phyloP scores from a whole-genome alignment of 805 yeast genomes.

The Ogataea saltuana region DNA sequence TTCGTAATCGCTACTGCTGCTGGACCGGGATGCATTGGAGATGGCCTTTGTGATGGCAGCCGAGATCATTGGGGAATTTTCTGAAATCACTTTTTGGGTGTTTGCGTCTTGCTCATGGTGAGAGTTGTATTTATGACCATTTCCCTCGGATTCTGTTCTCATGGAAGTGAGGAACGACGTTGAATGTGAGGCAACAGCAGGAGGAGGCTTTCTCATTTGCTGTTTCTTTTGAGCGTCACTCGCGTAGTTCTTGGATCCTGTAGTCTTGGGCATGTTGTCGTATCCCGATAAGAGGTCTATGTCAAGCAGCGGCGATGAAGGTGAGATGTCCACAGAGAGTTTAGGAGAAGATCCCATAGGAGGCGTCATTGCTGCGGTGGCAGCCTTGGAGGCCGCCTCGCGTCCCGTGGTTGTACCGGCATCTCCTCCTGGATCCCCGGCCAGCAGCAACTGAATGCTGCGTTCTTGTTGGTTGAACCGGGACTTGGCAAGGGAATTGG shows the following conservation, averaged over 20 bases:
- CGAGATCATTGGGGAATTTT: constrained; percentile 34
- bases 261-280: neutral
- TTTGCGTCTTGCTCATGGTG: constrained; percentile 12
- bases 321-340: constrained; percentile 19
- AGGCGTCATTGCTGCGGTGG: constrained; percentile 27
- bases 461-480: constrained; percentile 51
- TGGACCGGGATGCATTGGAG: constrained; percentile 17
- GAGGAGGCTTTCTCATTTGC: constrained; percentile 21
- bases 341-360: constrained; percentile 15
- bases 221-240: constrained; percentile 1
- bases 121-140: neutral
- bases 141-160: constrained; percentile 16
- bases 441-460: constrained; percentile 28
- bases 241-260: neutral
- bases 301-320: constrained; percentile 22
- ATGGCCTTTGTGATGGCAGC: constrained; percentile 39
- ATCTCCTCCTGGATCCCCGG: constrained; percentile 32
- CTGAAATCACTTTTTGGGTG: constrained; percentile 22
- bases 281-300: constrained; percentile 14
- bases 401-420: constrained; percentile 36
- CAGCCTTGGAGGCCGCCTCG: constrained; percentile 41
- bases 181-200: constrained; percentile 14
- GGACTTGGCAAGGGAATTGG: constrained; percentile 51
- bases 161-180: constrained; percentile 22
- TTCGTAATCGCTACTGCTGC: constrained; percentile 8